These are phyloP conservation scores for Papiliotrema fonsecae DNA, from an alignment of 1,284 basidiomycete genomes.

Conservation along the genomic window DNA sequence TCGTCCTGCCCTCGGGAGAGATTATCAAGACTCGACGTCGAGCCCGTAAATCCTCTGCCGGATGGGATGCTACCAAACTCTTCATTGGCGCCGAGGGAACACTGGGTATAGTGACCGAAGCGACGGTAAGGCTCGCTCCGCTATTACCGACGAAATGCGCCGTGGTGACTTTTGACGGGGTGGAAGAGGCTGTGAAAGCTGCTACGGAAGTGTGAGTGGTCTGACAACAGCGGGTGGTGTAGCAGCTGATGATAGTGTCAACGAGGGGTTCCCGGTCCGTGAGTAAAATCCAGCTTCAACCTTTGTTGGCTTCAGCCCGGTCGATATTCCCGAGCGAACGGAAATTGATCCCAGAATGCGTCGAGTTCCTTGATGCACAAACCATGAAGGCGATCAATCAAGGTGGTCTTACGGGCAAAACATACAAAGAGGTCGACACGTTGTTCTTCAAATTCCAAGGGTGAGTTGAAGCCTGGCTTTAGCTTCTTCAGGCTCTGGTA, in stretches of 20 bases:
- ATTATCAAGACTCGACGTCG: slow-evolving; percentile 87
- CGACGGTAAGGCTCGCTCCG: slow-evolving; percentile 74
- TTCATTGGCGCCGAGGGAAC: slow-evolving; percentile 96
- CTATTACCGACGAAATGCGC: slow-evolving; percentile 63
- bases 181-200: slow-evolving; percentile 61
- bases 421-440: slow-evolving; percentile 65
- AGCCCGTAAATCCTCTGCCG: slow-evolving; percentile 81
- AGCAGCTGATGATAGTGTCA: slow-evolving; percentile 48
- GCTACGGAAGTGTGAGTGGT: slow-evolving; percentile 51
- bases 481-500: neutral
- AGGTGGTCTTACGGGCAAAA: slow-evolving; percentile 54
- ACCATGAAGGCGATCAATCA: slow-evolving; percentile 68
- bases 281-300: no score
- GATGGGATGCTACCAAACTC: slow-evolving; percentile 83
- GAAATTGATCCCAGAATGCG: slow-evolving; percentile 58
- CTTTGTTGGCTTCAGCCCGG: neutral
- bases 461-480: slow-evolving; percentile 11
- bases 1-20: slow-evolving; percentile 82
- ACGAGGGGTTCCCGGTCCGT: slow-evolving; percentile 54
- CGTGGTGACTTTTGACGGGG: slow-evolving; percentile 51
- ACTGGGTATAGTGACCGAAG: slow-evolving; percentile 86
- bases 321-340: neutral
- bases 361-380: slow-evolving; percentile 68
- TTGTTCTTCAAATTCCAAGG: slow-evolving; percentile 89
- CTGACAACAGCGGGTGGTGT: neutral